These are phyloP conservation scores for Pichia nakasei DNA, from an alignment of 805 yeast species.

Conservation along the genomic window DNA sequence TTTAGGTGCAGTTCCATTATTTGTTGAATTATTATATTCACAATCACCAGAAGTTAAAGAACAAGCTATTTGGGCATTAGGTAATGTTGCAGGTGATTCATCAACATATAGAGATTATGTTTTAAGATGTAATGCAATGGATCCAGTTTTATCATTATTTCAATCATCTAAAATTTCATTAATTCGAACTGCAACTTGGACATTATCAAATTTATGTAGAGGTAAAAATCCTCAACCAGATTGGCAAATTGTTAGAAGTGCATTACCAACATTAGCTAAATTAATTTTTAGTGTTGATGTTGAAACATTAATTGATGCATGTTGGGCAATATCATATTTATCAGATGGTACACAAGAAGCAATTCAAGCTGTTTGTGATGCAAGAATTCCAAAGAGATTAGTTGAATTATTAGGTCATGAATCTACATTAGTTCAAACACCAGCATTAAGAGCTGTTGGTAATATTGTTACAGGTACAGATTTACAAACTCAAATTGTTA, in stretches of 20 bases:
- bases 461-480: constrained; percentile 97
- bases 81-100: constrained; percentile 98
- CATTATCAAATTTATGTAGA: constrained; percentile 90
- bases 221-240: constrained; percentile 96
- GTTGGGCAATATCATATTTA: constrained; percentile 96
- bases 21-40: constrained; percentile 74
- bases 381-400: constrained; percentile 86
- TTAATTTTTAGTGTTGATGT: constrained; percentile 83
- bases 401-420: constrained; percentile 85
- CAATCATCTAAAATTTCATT: constrained; percentile 78
- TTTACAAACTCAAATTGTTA: constrained; percentile 87
- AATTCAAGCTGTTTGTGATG: constrained; percentile 94
- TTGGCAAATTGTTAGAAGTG: constrained; percentile 80
- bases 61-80: constrained; percentile 98
- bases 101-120: constrained; percentile 86
- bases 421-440: constrained; percentile 85
- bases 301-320: constrained; percentile 92
- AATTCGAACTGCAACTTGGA: constrained; percentile 97
- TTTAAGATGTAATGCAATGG: constrained; percentile 76
- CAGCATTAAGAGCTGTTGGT: constrained; percentile 95
- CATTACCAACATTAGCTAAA: constrained; percentile 86
- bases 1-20: constrained; percentile 87
- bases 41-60: constrained; percentile 87
- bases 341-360: constrained; percentile 91
- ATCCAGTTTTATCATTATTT: constrained; percentile 73